Base-by-base conservation (phyloP, 257 asterid species). In the Linderniella brevidens region DNA sequence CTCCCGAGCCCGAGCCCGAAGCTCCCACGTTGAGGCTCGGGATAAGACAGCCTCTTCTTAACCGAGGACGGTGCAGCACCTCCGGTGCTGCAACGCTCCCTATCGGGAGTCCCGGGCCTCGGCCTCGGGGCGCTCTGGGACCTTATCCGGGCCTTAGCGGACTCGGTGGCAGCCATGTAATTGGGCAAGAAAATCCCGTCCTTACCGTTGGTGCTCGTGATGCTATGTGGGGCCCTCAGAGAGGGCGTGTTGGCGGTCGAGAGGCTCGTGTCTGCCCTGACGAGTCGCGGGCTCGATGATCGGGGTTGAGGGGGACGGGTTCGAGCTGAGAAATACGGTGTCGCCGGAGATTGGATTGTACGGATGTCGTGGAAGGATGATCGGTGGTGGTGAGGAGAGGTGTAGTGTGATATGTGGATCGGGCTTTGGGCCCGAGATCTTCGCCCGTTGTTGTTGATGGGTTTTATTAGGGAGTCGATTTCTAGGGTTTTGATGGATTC, bases 131-230 rank as follows among this genome's bases (percentile, higher is more conserved):
- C 93, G 39, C 97, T 87, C 49, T 82, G 95, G 11, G 92, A 87
- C 1, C 95, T 72, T 14, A 63, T 63, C 54, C 94, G 66, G 0
- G 97, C 92, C 56, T 80, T 82, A 0, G 92, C 92, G 5, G 97
- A 87, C 63, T 79, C 93, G 2, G 97, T 87, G 0, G 92, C 78
- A 9, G 92, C 92, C 97, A 87, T 87, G 71, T 87, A 87, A 46
- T 70, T 87, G 4, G 97, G 97, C 29, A 76, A 43, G 14, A 25
- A 3, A 6, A 63, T 51, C 13, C 61, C 53, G 38, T 48, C 40
- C 45, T 48, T 46, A 3, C 56, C 50, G 14, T 47, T 71, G 46
- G 68, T 64, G 4, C 58, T 56, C 68, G 68, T 73, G 52, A 59
- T 53, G 43, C 72, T 68, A 45, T 58, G 17, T 20, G 82, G 75